Base-by-base conservation (phyloP, 345 rosid genomes). In the Firmiana major region DNA sequence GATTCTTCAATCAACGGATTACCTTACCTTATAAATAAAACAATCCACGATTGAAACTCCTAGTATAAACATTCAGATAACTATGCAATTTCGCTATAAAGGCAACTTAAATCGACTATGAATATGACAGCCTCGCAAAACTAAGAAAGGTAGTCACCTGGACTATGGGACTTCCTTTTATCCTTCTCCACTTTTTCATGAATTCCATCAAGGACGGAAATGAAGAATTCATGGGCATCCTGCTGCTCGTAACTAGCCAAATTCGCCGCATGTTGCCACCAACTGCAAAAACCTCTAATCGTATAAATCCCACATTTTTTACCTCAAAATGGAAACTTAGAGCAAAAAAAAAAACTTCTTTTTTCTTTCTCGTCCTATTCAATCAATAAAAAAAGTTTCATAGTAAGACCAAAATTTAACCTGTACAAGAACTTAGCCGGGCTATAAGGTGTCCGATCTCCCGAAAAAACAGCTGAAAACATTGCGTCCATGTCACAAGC, bases 201-300 rank as follows among this genome's bases (percentile, higher is more conserved):
- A 46, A 89, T 87, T 54, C 93, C 89, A 83, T 87, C 89, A 72
- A 89, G 90, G 87, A 89, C 82, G 24, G 93, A 89, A 75, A 89
- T 89, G 81, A 89, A 89, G 71, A 89, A 89, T 55, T 89, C 92
- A 80, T 89, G 93, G 0, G 93, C 93, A 79, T 89, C 93, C 83
- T 89, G 93, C 79, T 89, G 93, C 49, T 89, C 89, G 57, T 87
- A 89, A 83, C 89, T 89, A 15, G 93, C 93, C 80, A 87, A 69
- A 74, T 89, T 86, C 5, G 88, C 85, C 2, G 92, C 89, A 71
- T 89, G 91, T 66, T 85, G 90, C 93, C 93, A 89, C 93, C 93
- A 89, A 77, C 93, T 89, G 85, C 85, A 74, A 16, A 51, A 51
- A 16, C 55, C 54, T 49, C 54, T 13, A 5, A 49, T 49, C 54